These are phyloP conservation scores for Achlya hypogyna DNA, from an alignment of 352 stramenopile genomes.

Conservation along the genomic window DNA sequence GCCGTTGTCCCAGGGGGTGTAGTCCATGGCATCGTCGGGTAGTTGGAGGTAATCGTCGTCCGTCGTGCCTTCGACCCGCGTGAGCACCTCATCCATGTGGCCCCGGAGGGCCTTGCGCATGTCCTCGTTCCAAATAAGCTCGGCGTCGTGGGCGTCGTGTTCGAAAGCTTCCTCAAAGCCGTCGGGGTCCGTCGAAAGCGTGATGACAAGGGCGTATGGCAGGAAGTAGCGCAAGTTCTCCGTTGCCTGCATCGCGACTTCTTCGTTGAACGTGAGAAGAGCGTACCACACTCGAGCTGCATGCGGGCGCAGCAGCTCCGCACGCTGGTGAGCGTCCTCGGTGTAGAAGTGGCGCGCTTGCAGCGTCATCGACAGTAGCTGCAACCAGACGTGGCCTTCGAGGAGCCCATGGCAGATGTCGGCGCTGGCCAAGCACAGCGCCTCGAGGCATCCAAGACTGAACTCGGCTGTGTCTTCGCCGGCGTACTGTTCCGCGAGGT, in stretches of 20 bases:
- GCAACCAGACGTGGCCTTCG: not conserved
- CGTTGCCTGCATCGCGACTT: not conserved
- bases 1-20: not conserved
- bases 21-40: constrained; percentile 12
- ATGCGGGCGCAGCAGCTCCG: not conserved
- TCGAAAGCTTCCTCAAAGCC: constrained; percentile 1
- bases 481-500: constrained; percentile 4
- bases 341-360: constrained; percentile 9
- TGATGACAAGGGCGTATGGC: not conserved
- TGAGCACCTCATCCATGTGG: constrained; percentile 1
- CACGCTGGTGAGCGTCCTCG: not conserved
- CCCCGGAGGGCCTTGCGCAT: not conserved
- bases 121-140: constrained; percentile 15
- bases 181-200: not conserved
- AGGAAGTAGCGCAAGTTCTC: not conserved
- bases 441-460: not conserved
- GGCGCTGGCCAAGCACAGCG: not conserved
- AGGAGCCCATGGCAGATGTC: not conserved
- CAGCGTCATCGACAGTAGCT: constrained; percentile 4
- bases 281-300: not conserved
- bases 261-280: not conserved
- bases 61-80: not conserved
- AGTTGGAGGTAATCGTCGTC: not conserved
- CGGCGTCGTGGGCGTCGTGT: not conserved
- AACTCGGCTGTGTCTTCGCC: not conserved